phyloP scores from a whole-genome alignment of 768 basidiomycete species.

The Pulveroboletus sp. region DNA sequence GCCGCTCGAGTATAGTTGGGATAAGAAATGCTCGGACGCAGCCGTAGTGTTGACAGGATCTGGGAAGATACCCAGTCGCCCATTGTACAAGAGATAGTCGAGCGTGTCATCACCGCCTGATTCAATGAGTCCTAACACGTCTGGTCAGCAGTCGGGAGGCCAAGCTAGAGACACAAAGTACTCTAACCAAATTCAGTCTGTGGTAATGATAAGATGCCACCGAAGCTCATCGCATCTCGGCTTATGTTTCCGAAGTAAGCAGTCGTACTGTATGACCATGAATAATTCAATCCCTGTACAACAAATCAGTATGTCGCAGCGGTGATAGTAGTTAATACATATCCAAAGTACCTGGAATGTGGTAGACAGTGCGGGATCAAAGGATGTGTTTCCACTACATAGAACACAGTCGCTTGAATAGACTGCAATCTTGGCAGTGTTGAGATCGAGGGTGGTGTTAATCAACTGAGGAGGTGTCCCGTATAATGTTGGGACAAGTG shows the following conservation, averaged over 20 bases:
- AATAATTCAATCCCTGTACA: slow-evolving; percentile 7
- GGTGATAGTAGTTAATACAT: background rate
- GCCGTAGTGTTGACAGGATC: slow-evolving; percentile 21
- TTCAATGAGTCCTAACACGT: slow-evolving; percentile 12
- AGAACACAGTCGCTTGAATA: slow-evolving; percentile 21
- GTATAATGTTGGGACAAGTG: slow-evolving; percentile 16
- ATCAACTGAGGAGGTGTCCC: slow-evolving; percentile 17
- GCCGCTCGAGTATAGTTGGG: slow-evolving; percentile 8
- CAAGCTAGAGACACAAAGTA: background rate
- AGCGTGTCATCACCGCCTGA: slow-evolving; percentile 11
- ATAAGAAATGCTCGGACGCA: slow-evolving; percentile 15
- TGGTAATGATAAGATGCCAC: slow-evolving; percentile 10
- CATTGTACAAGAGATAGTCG: slow-evolving; percentile 22
- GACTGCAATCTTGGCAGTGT: slow-evolving; percentile 15
- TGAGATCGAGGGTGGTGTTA: slow-evolving; percentile 17
- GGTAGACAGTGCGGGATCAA: slow-evolving; percentile 11
- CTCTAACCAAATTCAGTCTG: slow-evolving; percentile 15
- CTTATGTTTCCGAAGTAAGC: slow-evolving; percentile 13
- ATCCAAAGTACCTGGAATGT: slow-evolving; percentile 13
- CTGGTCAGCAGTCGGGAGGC: background rate
- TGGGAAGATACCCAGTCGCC: slow-evolving; percentile 17
- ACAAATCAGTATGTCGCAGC: background rate
- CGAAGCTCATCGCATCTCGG: slow-evolving; percentile 16
- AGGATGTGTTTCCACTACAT: slow-evolving; percentile 18
- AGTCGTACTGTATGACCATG: slow-evolving; percentile 10